Base-by-base conservation (phyloP, 345 rosid genomes). In the Gossypium herbaceum region DNA sequence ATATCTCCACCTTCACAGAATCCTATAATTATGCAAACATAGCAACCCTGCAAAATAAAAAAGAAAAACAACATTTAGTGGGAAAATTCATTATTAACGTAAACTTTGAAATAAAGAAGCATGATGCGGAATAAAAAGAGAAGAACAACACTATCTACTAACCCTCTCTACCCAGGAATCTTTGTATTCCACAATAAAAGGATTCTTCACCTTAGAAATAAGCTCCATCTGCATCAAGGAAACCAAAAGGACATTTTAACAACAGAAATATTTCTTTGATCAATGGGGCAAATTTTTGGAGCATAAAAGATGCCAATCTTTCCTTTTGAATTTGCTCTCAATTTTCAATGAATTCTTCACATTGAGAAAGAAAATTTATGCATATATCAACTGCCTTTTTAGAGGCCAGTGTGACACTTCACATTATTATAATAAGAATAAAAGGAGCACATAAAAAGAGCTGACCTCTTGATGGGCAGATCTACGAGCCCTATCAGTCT, bases 101-200 rank as follows among this genome's bases (percentile, higher is more conserved):
- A 12, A 58, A 62, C 24, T 12, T 2, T 7, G 44, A 34, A 61
- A 65, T 2, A 74, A 12, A 19, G 25, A 63, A 77, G 15, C 22
- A 11, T 22, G 55, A 44, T 7, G 45, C 27, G 29, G 55, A 71
- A 68, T 60, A 24, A 9, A 68, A 27, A 29, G 72, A 13, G 44
- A 75, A 63, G 22, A 60, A 45, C 29, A 50, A 16, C 12, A 57
- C 34, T 15, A 71, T 48, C 11, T 51, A 41, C 81, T 74, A 44
- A 91, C 99, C 97, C 88, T 93, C 81, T 95, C 99, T 39, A 95
- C 98, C 98, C 99, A 95, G 51, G 98, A 95, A 79, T 95, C 98
- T 80, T 93, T 95, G 88, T 93, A 95, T 80, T 95, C 97, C 52
- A 95, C 98, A 56, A 95, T 88, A 79, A 93, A 95, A 51, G 96